These are phyloP conservation scores for Filobasidium floriforme DNA, from an alignment of 768 basidiomycete genomes.

Conservation along the genomic window DNA sequence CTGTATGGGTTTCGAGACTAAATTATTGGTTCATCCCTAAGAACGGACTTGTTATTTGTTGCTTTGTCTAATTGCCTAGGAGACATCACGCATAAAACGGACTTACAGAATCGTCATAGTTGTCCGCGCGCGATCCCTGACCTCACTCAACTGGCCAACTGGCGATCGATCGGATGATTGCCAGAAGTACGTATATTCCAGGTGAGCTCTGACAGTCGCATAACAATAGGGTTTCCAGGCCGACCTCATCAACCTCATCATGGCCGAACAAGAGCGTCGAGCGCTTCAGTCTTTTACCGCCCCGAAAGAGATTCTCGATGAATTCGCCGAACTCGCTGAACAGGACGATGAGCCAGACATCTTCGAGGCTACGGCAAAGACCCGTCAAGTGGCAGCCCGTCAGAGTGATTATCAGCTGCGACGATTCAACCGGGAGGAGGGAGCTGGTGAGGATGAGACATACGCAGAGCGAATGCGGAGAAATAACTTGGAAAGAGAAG, in stretches of 20 bases:
- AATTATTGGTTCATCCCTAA: too few relatives aligned
- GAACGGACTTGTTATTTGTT: too few relatives aligned
- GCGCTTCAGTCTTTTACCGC: conserved; percentile 79
- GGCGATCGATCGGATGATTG: too few relatives aligned
- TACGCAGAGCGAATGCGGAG: conserved; percentile 96
- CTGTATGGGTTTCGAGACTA: too few relatives aligned
- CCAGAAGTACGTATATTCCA: neutral
- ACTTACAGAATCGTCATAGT: too few relatives aligned
- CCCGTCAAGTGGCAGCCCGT: conserved; percentile 84
- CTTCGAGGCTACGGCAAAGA: conserved; percentile 76
- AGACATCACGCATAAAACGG: too few relatives aligned
- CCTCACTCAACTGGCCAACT: too few relatives aligned
- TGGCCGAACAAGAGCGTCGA: conserved; percentile 22
- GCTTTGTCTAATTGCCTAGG: too few relatives aligned
- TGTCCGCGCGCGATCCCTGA: too few relatives aligned
- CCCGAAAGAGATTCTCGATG: conserved; percentile 85
- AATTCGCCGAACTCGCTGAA: conserved; percentile 87
- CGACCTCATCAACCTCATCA: neutral
- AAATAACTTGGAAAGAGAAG: conserved; percentile 85
- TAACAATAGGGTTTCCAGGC: neutral
- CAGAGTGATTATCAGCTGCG: conserved; percentile 93
- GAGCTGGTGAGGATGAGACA: conserved; percentile 66
- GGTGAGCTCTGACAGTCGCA: neutral
- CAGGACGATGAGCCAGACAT: conserved; percentile 64
- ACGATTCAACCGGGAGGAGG: conserved; percentile 69